Percentiles rank a stretch among this genome's conserved stretches.
phyloP scores from a whole-genome alignment of 164 flowering plant species.

The Tinospora cordifolia region DNA sequence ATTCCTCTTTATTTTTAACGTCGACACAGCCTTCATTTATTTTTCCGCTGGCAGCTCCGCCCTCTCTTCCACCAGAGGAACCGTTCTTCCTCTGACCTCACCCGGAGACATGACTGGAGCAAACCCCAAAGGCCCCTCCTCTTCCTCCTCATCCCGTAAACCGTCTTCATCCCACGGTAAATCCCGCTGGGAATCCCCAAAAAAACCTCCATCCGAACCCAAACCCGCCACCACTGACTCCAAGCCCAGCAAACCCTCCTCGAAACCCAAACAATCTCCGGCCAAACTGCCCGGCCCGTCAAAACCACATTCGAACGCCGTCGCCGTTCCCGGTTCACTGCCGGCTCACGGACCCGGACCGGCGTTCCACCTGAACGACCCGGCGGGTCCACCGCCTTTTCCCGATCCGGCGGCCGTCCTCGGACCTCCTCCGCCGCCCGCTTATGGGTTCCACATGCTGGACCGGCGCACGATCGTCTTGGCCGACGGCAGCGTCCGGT shows the following conservation, averaged over 20 bases:
- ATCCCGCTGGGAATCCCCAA: slow-evolving; percentile 45
- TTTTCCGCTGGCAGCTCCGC: too few species aligned
- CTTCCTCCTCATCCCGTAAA: slow-evolving; percentile 17
- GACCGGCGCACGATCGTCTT: slow-evolving; percentile 73
- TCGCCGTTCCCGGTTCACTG: background rate
- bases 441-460: slow-evolving; percentile 87
- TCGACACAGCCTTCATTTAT: too few species aligned
- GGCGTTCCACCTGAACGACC: background rate
- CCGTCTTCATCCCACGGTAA: slow-evolving; percentile 32
- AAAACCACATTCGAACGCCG: background rate
- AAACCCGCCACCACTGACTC: slow-evolving; percentile 12
- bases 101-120: slow-evolving; percentile 37
- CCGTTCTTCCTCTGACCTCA: background rate
- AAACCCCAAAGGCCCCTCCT: slow-evolving; percentile 16
- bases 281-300: background rate
- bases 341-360: background rate
- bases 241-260: slow-evolving; percentile 19
- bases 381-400: slow-evolving; percentile 12
- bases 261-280: background rate
- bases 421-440: slow-evolving; percentile 48
- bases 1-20: too few species aligned
- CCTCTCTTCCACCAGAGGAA: too few species aligned
- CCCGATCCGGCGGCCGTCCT: slow-evolving; percentile 32
- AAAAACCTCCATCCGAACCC: background rate
- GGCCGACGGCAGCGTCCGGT: slow-evolving; percentile 75